phyloP scores from a whole-genome alignment of 176 grass and related monocot genomes.

The Rhynchospora breviuscula region DNA sequence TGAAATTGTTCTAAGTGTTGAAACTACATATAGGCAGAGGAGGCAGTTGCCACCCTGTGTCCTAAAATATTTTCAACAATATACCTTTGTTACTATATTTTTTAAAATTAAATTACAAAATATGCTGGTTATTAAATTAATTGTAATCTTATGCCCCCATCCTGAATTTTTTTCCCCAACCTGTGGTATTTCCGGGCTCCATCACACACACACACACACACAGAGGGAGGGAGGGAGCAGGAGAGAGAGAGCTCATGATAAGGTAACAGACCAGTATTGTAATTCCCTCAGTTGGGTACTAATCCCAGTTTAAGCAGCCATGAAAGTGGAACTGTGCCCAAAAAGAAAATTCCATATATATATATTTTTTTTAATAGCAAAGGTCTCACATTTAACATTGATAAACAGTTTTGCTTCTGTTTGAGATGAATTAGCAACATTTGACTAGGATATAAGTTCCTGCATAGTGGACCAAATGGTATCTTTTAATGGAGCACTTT shows the following conservation, averaged over 20 bases:
- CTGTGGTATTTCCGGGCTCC: no score
- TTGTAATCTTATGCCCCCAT: no score
- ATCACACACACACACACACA: not conserved
- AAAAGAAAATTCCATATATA: not conserved
- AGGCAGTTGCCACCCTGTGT: no score
- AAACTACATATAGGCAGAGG: not conserved
- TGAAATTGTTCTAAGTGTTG: not conserved
- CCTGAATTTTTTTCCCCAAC: no score
- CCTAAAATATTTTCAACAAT: no score
- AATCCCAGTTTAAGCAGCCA: not conserved
- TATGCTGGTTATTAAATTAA: no score
- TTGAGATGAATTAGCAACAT: conserved; percentile 19
- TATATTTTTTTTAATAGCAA: not conserved
- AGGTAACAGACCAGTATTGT: not conserved
- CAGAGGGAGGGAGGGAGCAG: not conserved
- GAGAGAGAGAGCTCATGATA: not conserved
- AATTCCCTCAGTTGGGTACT: not conserved
- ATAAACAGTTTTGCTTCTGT: not conserved
- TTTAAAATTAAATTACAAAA: no score
- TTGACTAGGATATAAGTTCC: not conserved
- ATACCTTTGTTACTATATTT: no score
- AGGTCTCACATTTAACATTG: not conserved
- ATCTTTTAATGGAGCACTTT: not conserved
- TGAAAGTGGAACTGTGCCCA: not conserved
- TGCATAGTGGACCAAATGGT: not conserved